Evolutionary conservation across 2,329 filamentous ascomycete genomes (phyloP).

Genomic region (Clonostachys rosea): DNA sequence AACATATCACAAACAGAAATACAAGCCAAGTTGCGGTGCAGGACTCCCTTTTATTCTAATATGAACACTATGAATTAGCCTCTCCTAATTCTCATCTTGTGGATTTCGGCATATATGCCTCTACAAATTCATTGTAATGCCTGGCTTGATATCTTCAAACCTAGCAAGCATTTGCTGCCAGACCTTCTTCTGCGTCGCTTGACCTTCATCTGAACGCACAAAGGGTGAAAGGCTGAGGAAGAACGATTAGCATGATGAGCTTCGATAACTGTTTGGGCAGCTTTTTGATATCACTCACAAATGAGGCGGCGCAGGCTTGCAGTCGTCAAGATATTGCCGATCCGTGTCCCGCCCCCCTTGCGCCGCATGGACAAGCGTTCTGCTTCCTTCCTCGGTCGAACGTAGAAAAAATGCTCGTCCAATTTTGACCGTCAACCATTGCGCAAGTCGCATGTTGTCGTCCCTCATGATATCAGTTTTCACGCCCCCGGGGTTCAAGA

Average conservation of each 20-base stretch:
- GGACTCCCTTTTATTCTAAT: too few species aligned
- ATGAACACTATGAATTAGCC: too few species aligned
- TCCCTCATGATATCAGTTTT: slow-evolving; percentile 39
- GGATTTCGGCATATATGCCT: too few species aligned
- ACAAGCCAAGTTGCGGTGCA: too few species aligned
- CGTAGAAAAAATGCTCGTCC: slow-evolving; percentile 30
- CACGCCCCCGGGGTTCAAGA: slow-evolving; percentile 48
- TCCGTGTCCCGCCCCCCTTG: slow-evolving; percentile 31
- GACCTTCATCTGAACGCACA: slow-evolving; percentile 18
- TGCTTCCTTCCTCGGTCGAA: slow-evolving; percentile 38
- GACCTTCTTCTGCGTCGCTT: slow-evolving; percentile 24
- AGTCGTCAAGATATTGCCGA: slow-evolving; percentile 37
- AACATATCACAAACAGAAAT: too few species aligned
- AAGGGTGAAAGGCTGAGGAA: slow-evolving; percentile 1
- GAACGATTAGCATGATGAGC: slow-evolving; percentile 21
- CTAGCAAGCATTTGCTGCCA: slow-evolving; percentile 36
- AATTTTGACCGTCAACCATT: slow-evolving; percentile 5
- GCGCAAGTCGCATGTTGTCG: not conserved
- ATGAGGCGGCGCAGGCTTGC: not conserved
- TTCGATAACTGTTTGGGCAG: too few species aligned
- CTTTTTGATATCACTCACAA: too few species aligned
- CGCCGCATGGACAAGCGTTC: slow-evolving; percentile 33
- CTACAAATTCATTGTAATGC: slow-evolving; percentile 5
- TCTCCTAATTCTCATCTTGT: too few species aligned
- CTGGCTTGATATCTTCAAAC: slow-evolving; percentile 33